phyloP scores from a whole-genome alignment of 2,329 filamentous ascomycete species.

The Fusarium sp. region DNA sequence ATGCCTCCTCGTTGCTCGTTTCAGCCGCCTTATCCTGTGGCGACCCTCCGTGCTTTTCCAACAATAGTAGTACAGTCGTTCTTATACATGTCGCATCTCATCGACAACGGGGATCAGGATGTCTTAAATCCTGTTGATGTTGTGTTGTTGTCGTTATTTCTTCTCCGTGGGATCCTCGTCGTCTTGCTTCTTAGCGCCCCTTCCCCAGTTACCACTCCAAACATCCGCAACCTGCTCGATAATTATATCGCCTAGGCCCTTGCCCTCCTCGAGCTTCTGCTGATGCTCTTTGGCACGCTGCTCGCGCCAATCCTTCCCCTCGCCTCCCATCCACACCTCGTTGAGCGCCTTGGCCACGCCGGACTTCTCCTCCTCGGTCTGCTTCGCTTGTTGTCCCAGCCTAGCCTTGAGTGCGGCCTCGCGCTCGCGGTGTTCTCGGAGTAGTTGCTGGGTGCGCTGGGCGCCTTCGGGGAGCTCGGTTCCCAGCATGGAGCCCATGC shows the following conservation, averaged over 20 bases:
- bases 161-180: conserved; percentile 41
- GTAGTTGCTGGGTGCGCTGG: conserved; percentile 59
- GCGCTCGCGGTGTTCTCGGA: conserved; percentile 61
- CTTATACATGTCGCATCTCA: conserved; percentile 23
- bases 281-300: conserved; percentile 65
- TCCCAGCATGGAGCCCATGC: conserved; percentile 60
- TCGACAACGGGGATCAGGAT: not conserved
- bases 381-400: conserved; percentile 19
- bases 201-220: conserved; percentile 56
- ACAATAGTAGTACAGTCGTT: conserved; percentile 36
- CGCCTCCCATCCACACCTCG: conserved; percentile 70
- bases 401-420: conserved; percentile 50
- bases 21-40: not conserved
- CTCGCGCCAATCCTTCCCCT: conserved; percentile 66
- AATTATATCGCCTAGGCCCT: conserved; percentile 68
- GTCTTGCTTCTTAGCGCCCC: conserved; percentile 47
- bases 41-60: conserved; percentile 2
- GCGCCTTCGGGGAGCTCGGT: conserved; percentile 70
- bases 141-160: conserved; percentile 35
- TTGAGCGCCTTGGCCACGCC: conserved; percentile 54
- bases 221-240: conserved; percentile 69
- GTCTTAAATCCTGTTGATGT: not conserved
- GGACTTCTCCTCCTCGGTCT: conserved; percentile 50
- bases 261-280: conserved; percentile 67
- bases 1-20: conserved; percentile 12